phyloP scores from a whole-genome alignment of 177 flowering plant species.

The Tripterygium wilfordii region DNA sequence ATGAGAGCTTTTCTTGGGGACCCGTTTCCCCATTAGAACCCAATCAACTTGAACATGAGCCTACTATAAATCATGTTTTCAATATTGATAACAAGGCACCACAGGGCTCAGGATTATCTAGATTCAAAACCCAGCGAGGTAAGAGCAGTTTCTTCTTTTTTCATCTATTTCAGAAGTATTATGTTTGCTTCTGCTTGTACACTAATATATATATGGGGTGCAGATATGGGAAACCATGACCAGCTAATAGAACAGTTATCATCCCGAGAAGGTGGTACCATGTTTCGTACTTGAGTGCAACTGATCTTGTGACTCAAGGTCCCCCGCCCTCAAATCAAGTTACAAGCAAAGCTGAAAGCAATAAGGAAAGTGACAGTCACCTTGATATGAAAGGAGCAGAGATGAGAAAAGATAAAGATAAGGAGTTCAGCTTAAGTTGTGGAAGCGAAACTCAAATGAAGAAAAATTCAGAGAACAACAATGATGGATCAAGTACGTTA shows the following conservation, averaged over 20 bases:
- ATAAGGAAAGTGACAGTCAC: background rate
- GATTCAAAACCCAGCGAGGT: constrained; percentile 18
- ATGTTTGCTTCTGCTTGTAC: no score
- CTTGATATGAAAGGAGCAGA: background rate
- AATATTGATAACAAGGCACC: background rate
- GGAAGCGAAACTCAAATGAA: constrained; percentile 4
- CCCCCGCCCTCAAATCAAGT: no score
- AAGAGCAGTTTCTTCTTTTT: background rate
- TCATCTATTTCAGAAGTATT: background rate
- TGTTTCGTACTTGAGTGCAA: background rate
- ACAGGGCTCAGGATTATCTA: constrained; percentile 3
- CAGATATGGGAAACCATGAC: constrained; percentile 17
- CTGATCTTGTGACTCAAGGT: no score
- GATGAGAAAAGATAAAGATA: background rate
- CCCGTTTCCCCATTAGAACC: constrained; percentile 8
- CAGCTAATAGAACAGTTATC: constrained; percentile 1
- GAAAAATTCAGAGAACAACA: constrained; percentile 4
- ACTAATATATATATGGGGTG: no score
- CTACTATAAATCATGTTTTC: constrained; percentile 1
- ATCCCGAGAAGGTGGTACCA: background rate
- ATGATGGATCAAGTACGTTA: constrained; percentile 4
- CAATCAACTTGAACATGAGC: constrained; percentile 1
- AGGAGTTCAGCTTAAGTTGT: background rate
- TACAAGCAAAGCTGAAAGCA: no score
- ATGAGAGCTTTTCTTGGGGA: constrained; percentile 49